Base-by-base conservation (phyloP, 371 early-diverging fungal species). In the Circinella umbellata region DNA sequence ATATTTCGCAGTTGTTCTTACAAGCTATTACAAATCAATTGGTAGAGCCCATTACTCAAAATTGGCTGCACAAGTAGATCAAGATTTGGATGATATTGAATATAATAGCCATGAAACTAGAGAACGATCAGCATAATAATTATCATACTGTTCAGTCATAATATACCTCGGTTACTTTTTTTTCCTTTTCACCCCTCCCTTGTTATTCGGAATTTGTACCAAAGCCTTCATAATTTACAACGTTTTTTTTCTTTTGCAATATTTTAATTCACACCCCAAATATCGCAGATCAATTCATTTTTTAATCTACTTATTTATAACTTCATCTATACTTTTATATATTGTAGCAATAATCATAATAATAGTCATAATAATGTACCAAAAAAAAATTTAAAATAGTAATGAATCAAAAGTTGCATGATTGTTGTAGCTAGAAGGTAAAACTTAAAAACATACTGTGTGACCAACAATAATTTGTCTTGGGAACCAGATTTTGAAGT, bases 1-100 rank as follows among this genome's bases (percentile, higher is more conserved):
- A n/a, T 83, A 83, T 57, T 83, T 83, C 67, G 83, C 80, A 13
- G 55, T 77, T 60, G 73, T 79, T 4, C 35, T 83, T 6, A 83
- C 79, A 3, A 63, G 60, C 10, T 83, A 81, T 62, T 80, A 79
- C 47, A 27, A 62, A 0, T 75, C 76, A 4, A 35, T 82, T 49
- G 72, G 73, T n/a, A 51, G 68, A 66, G 61, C 70, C 5, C 74
- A 72, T 3, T 81, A 81, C 55, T 76, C 82, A 20, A 77, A 79
- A 55, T 37, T 82, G 14, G 67, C 72, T 8, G 65, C 70, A 14
- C 20, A 57, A 15, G 67, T 68, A 7, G 72, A 68, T 36, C 67
- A 68, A 47, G 72, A 72, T 20, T 61, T 72, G 42, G 72, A 72
- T 18, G 70, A 70, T n/a, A 47, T 70, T 51, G 64, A 60, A 11